phyloP scores from a whole-genome alignment of 2,329 filamentous ascomycete genomes.

The Talaromyces sp. region DNA sequence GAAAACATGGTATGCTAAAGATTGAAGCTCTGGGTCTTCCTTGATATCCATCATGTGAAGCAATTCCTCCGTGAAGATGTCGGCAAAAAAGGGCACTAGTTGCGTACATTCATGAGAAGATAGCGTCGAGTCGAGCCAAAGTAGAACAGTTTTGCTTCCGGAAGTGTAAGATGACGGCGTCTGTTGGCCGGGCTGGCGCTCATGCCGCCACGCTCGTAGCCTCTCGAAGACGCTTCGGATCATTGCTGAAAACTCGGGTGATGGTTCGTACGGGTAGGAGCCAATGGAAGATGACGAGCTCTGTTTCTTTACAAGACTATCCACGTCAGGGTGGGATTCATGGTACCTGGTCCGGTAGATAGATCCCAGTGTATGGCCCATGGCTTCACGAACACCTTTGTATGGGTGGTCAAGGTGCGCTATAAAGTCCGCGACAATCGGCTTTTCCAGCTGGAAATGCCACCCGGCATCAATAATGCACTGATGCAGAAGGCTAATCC shows the following conservation, averaged over 20 bases:
- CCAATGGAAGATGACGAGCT: slow-evolving; percentile 77
- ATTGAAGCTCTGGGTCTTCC: slow-evolving; percentile 92
- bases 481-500: slow-evolving; percentile 86
- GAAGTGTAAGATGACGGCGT: slow-evolving; percentile 92
- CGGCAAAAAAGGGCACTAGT: slow-evolving; percentile 84
- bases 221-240: slow-evolving; percentile 72
- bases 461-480: slow-evolving; percentile 83
- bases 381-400: slow-evolving; percentile 92
- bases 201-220: slow-evolving; percentile 81
- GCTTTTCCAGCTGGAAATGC: slow-evolving; percentile 90
- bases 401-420: slow-evolving; percentile 93
- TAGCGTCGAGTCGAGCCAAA: slow-evolving; percentile 89
- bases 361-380: slow-evolving; percentile 80
- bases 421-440: slow-evolving; percentile 84
- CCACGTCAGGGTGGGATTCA: slow-evolving; percentile 82
- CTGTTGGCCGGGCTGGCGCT: slow-evolving; percentile 81
- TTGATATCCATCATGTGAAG: slow-evolving; percentile 99
- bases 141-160: slow-evolving; percentile 89
- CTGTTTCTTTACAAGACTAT: slow-evolving; percentile 70
- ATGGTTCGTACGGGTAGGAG: slow-evolving; percentile 74
- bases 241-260: slow-evolving; percentile 66
- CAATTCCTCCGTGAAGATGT: slow-evolving; percentile 83
- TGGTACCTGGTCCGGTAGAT: slow-evolving; percentile 91
- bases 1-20: slow-evolving; percentile 93
- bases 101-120: slow-evolving; percentile 90